Conservation (phyloP, 257 asterid genomes). For the Nicotiana sylvestris region DNA sequence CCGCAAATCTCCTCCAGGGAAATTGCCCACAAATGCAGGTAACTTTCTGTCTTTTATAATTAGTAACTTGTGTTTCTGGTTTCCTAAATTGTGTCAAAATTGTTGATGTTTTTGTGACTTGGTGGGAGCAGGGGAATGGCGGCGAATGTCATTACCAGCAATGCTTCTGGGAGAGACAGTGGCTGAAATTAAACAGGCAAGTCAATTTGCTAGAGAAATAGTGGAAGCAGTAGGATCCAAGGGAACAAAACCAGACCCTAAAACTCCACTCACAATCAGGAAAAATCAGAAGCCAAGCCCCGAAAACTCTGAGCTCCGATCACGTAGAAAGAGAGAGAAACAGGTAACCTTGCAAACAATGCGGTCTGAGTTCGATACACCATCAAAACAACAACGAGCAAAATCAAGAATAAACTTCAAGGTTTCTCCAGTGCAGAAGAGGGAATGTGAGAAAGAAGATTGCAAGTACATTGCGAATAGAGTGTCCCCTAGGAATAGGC, state of each 20-base stretch:
- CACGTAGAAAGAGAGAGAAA: conserved; percentile 68
- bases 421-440: conserved; percentile 40
- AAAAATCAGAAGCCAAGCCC: conserved; percentile 31
- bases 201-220: conserved; percentile 59
- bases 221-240: conserved; percentile 45
- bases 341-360: conserved; percentile 35
- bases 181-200: conserved; percentile 69
- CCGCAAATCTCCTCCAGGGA: conserved; percentile 74
- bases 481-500: conserved; percentile 79
- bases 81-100: no score
- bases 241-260: conserved; percentile 46
- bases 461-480: conserved; percentile 65
- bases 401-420: conserved; percentile 79
- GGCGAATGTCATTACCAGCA: conserved; percentile 81
- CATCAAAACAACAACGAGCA: conserved; percentile 44
- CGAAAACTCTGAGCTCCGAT: conserved; percentile 40
- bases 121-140: conserved; percentile 53
- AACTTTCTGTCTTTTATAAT: neutral
- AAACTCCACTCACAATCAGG: conserved; percentile 52
- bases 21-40: conserved; percentile 58
- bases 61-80: neutral
- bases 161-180: conserved; percentile 88
- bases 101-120: neutral
- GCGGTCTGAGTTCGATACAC: conserved; percentile 36
- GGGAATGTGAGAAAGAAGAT: conserved; percentile 56